Conservation (phyloP, 2,329 filamentous ascomycete genomes). For the Leptographium wingfieldii region DNA sequence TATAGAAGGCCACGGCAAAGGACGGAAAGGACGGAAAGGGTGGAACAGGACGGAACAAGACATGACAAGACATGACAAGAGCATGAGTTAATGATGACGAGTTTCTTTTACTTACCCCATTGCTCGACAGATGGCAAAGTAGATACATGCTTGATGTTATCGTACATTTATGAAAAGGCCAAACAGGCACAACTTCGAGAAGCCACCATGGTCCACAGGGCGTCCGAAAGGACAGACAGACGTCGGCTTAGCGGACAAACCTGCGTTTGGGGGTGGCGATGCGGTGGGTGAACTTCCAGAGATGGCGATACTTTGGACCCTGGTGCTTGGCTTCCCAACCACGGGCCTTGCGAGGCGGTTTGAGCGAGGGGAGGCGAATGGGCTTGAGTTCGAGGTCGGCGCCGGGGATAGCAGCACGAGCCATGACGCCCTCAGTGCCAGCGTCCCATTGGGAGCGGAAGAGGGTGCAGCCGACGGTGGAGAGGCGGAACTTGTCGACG, state of each 20-base stretch:
- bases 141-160: neutral
- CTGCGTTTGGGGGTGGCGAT: conserved; percentile 25
- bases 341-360: conserved; percentile 45
- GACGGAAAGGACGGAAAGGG: neutral
- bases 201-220: too few species aligned
- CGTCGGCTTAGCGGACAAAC: conserved; percentile 13
- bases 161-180: neutral
- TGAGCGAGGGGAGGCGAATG: conserved; percentile 59
- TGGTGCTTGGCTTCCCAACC: conserved; percentile 56
- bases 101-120: too few species aligned
- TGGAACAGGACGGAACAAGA: too few species aligned
- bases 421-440: conserved; percentile 76
- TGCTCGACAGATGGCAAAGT: too few species aligned
- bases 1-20: neutral
- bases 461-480: conserved; percentile 68
- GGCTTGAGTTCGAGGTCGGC: conserved; percentile 76
- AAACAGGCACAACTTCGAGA: neutral
- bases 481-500: conserved; percentile 54
- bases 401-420: conserved; percentile 59
- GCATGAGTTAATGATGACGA: too few species aligned
- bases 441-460: conserved; percentile 91
- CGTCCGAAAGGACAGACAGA: neutral
- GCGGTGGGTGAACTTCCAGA: conserved; percentile 53
- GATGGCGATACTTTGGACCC: conserved; percentile 49
- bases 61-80: too few species aligned